Conservation (phyloP, 768 basidiomycete genomes). For the Suillus decipiens region DNA sequence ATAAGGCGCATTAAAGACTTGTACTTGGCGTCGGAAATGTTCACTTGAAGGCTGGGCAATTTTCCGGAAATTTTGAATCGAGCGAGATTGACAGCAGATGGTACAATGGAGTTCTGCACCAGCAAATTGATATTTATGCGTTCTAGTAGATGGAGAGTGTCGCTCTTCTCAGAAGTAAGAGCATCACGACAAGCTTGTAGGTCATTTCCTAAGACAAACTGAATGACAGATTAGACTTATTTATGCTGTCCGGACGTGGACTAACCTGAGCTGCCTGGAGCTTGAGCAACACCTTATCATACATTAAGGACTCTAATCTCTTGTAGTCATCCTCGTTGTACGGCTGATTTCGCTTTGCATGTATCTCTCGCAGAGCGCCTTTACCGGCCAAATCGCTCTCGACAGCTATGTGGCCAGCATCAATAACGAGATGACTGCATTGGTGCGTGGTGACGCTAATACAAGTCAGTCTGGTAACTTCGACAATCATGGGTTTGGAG, state of each 20-base stretch:
- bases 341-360: conserved; percentile 79
- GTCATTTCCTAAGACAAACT: conserved; percentile 91
- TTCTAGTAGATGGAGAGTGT: conserved; percentile 85
- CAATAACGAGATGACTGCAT: conserved; percentile 87
- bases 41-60: conserved; percentile 84
- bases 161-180: conserved; percentile 54
- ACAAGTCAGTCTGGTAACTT: conserved; percentile 11
- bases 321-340: conserved; percentile 88
- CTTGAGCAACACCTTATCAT: conserved; percentile 83
- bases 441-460: conserved; percentile 70
- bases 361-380: conserved; percentile 71
- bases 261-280: conserved; percentile 88
- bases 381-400: conserved; percentile 90
- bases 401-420: conserved; percentile 95
- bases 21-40: conserved; percentile 89
- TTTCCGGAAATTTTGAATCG: conserved; percentile 90
- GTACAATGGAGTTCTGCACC: conserved; percentile 92
- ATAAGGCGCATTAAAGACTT: conserved; percentile 90
- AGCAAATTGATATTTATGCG: conserved; percentile 87
- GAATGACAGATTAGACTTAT: conserved; percentile 12
- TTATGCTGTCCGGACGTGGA: background rate
- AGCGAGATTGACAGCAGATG: conserved; percentile 76
- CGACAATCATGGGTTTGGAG: background rate
- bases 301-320: conserved; percentile 90
- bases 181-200: conserved; percentile 82